These are phyloP conservation scores for Coemansia sp. DNA, from an alignment of 192 early-diverging fungal species.

Conservation along the genomic window DNA sequence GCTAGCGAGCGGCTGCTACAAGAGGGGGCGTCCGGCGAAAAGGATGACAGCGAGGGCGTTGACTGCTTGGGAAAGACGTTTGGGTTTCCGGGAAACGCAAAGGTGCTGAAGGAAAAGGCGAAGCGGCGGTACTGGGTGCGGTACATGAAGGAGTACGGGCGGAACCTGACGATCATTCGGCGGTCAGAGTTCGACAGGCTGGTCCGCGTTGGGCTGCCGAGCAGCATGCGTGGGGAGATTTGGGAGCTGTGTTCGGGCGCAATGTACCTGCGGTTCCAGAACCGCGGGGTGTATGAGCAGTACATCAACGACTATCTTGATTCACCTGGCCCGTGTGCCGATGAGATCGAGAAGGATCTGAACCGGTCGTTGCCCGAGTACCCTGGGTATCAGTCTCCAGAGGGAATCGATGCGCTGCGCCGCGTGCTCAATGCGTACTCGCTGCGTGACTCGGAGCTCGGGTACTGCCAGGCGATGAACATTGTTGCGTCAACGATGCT, in stretches of 20 bases:
- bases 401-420: constrained; percentile 93
- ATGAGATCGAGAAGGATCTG: constrained; percentile 96
- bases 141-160: constrained; percentile 68
- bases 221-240: constrained; percentile 84
- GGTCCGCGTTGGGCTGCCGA: constrained; percentile 87
- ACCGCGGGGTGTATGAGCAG: constrained; percentile 74
- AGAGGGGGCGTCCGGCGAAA: neutral
- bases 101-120: constrained; percentile 36
- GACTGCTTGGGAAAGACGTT: constrained; percentile 50
- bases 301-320: constrained; percentile 64
- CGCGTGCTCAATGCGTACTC: constrained; percentile 87
- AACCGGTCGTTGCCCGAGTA: constrained; percentile 94
- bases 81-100: constrained; percentile 49
- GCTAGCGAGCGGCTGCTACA: constrained; percentile 66
- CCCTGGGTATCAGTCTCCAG: constrained; percentile 80
- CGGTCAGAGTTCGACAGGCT: constrained; percentile 83
- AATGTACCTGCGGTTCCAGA: constrained; percentile 82
- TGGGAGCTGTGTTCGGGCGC: constrained; percentile 93
- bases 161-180: constrained; percentile 83
- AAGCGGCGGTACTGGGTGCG: constrained; percentile 45
- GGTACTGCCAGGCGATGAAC: constrained; percentile 99
- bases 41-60: neutral
- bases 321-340: constrained; percentile 73
- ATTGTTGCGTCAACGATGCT: constrained; percentile 93
- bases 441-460: constrained; percentile 84